A percentile compares a stretch with the other conserved stretches of the same genome.
These are phyloP conservation scores for Mycena galericulata DNA, from an alignment of 768 basidiomycete species.

Conservation along the genomic window DNA sequence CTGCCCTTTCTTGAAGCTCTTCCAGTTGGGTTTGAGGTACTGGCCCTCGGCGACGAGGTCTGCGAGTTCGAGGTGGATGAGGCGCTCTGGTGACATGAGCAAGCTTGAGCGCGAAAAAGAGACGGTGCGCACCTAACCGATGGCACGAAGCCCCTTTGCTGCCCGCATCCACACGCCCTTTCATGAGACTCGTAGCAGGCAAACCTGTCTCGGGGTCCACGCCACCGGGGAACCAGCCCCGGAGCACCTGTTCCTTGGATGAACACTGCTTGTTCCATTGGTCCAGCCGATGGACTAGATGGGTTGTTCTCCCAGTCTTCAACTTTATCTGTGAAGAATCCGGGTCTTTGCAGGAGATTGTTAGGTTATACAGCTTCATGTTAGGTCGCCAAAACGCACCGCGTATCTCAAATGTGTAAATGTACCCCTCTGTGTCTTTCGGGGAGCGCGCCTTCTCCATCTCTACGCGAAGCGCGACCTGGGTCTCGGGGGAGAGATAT, in stretches of 20 bases:
- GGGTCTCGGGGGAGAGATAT: conserved; percentile 36
- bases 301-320: conserved; percentile 85
- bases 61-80: conserved; percentile 84
- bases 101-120: not conserved
- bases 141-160: conserved; percentile 75
- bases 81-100: conserved; percentile 60
- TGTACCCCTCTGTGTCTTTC: conserved; percentile 78
- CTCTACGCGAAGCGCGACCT: conserved; percentile 35
- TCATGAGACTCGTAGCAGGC: conserved; percentile 64
- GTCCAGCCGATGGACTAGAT: conserved; percentile 77
- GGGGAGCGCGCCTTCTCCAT: conserved; percentile 58
- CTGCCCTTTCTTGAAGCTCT: conserved; percentile 43
- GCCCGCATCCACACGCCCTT: conserved; percentile 73
- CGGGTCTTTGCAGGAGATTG: conserved; percentile 30
- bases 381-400: conserved; percentile 53
- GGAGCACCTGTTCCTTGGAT: conserved; percentile 78
- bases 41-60: conserved; percentile 70
- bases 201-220: conserved; percentile 54
- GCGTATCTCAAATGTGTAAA: conserved; percentile 85
- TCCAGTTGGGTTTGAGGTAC: conserved; percentile 70
- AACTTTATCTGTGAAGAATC: conserved; percentile 61
- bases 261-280: conserved; percentile 88
- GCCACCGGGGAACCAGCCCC: conserved; percentile 79
- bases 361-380: not conserved
- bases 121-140: conserved; percentile 60